These are phyloP conservation scores for Penicillium italicum DNA, from an alignment of 2,329 filamentous ascomycete species.

Conservation along the genomic window DNA sequence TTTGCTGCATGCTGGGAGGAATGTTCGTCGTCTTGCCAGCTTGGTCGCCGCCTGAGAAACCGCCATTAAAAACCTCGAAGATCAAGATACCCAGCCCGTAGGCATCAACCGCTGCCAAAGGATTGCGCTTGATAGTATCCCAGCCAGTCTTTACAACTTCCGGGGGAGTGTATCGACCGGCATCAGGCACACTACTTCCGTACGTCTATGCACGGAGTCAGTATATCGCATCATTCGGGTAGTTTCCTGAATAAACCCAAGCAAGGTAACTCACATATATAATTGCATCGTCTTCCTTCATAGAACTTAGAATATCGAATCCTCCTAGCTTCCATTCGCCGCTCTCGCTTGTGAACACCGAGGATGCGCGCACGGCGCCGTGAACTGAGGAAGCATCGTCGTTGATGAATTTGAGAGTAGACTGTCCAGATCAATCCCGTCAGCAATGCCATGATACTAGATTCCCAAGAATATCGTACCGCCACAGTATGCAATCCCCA, in stretches of 20 bases:
- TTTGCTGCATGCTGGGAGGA: slow-evolving; percentile 81
- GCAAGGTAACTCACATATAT: slow-evolving; percentile 64
- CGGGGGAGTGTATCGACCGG: slow-evolving; percentile 77
- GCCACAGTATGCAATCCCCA: slow-evolving; percentile 90
- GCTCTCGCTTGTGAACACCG: slow-evolving; percentile 89
- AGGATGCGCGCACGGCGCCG: slow-evolving; percentile 77
- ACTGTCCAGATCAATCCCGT: slow-evolving; percentile 46
- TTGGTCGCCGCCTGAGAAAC: slow-evolving; percentile 72
- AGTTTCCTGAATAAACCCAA: not conserved
- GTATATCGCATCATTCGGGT: not conserved
- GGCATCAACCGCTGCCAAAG: slow-evolving; percentile 76
- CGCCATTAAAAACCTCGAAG: slow-evolving; percentile 87
- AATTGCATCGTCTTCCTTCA: slow-evolving; percentile 92
- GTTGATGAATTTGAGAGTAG: slow-evolving; percentile 94
- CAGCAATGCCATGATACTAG: not conserved
- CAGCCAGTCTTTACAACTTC: slow-evolving; percentile 85
- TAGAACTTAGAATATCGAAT: slow-evolving; percentile 87
- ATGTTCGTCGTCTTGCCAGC: slow-evolving; percentile 81
- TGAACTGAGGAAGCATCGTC: slow-evolving; percentile 89
- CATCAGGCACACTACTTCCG: slow-evolving; percentile 81
- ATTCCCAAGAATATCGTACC: slow-evolving; percentile 45
- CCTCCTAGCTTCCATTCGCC: slow-evolving; percentile 97
- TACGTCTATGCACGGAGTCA: slow-evolving; percentile 59
- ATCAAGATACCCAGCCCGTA: slow-evolving; percentile 82
- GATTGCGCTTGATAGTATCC: slow-evolving; percentile 82